Evolutionary conservation across 805 yeast genomes (phyloP).

Genomic region (Saturnispora zaruensis): DNA sequence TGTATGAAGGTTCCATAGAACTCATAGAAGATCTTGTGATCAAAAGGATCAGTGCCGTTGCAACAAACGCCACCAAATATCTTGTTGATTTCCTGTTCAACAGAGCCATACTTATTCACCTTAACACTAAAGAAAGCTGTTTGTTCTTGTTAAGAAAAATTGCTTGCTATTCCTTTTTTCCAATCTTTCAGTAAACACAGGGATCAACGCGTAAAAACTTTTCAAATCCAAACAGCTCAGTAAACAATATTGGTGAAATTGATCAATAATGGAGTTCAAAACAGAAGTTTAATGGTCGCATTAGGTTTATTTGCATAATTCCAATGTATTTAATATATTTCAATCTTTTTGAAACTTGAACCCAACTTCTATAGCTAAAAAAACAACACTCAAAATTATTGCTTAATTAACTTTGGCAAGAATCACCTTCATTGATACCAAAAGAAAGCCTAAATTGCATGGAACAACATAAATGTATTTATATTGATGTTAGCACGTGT

Average conservation of each 20-base stretch:
- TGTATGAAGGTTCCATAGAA: constrained; percentile 1
- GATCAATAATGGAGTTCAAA: too few species aligned
- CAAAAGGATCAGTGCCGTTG: constrained; percentile 10
- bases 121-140: neutral
- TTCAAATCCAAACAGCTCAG: neutral
- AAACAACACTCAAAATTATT: neutral
- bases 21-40: constrained; percentile 4
- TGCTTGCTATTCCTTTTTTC: neutral
- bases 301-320: too few species aligned
- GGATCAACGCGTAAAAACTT: neutral
- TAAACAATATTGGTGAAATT: neutral
- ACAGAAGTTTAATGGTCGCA: too few species aligned
- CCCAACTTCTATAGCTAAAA: too few species aligned
- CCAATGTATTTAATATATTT: too few species aligned
- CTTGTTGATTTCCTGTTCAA: constrained; percentile 18
- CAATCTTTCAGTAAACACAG: neutral
- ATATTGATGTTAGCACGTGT: neutral
- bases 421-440: neutral
- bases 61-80: constrained; percentile 15
- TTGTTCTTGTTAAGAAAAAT: neutral
- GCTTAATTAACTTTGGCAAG: neutral
- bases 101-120: neutral
- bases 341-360: too few species aligned
- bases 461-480: too few species aligned
- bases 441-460: neutral